Evolutionary conservation across 163 green algal species (phyloP).

Genomic region (Scenedesmus sp.): DNA sequence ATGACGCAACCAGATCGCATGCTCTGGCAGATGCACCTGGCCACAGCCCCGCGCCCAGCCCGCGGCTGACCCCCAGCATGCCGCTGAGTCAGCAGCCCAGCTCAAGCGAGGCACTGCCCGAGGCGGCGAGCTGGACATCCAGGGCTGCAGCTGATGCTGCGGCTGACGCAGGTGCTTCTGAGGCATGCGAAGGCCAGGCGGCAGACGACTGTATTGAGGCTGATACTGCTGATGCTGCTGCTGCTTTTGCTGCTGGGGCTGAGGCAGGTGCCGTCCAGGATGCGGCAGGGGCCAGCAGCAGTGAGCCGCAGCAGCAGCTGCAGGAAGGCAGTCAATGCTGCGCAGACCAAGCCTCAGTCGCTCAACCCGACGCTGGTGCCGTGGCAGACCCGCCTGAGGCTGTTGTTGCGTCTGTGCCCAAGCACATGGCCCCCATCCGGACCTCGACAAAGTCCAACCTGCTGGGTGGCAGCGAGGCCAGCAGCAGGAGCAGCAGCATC

Average conservation of each 20-base stretch:
- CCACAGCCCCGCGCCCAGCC: neutral
- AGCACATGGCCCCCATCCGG: slow-evolving; percentile 15
- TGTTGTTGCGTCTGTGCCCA: neutral
- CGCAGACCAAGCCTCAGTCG: neutral
- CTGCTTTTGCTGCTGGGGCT: neutral
- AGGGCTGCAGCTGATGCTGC: slow-evolving; percentile 6
- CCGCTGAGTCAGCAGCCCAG: neutral
- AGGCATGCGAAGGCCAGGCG: neutral
- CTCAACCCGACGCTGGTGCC: neutral
- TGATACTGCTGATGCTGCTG: neutral
- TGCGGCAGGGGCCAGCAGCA: slow-evolving; percentile 15
- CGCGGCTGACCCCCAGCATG: neutral
- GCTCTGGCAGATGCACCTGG: neutral
- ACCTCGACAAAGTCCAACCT: neutral
- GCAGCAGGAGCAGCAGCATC: neutral
- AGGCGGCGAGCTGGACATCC: neutral
- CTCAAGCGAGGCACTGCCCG: neutral
- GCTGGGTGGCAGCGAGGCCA: neutral
- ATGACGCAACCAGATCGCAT: neutral
- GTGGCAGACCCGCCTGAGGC: neutral
- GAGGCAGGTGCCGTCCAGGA: neutral
- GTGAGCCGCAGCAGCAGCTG: slow-evolving; percentile 13
- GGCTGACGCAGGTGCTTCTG: neutral
- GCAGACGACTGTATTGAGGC: neutral
- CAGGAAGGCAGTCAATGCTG: neutral